Evolutionary conservation across 495 filamentous ascomycete genomes (phyloP).

Genomic region (Endocarpon pusillum): DNA sequence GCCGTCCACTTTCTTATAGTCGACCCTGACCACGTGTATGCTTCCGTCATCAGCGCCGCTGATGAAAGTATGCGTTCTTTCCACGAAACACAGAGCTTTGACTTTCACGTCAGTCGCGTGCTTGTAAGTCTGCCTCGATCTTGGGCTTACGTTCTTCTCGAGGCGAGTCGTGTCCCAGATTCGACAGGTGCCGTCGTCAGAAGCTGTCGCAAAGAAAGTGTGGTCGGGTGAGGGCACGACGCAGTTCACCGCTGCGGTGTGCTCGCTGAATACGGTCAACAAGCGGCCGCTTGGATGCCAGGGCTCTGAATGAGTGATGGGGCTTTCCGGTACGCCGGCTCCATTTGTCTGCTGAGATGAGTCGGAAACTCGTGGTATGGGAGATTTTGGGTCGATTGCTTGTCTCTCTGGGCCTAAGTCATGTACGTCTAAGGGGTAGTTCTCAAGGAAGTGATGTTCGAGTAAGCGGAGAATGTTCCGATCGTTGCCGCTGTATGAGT

Average conservation of each 20-base stretch:
- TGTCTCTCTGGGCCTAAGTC: conserved; percentile 62
- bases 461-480: conserved; percentile 73
- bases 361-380: conserved; percentile 40
- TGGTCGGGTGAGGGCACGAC: conserved; percentile 80
- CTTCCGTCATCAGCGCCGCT: conserved; percentile 82
- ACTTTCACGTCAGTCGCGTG: conserved; percentile 56
- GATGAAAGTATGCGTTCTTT: conserved; percentile 84
- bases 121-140: conserved; percentile 72
- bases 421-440: conserved; percentile 61
- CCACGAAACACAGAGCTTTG: conserved; percentile 70
- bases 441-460: conserved; percentile 77
- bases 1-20: conserved; percentile 44
- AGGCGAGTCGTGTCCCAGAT: conserved; percentile 85
- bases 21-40: conserved; percentile 75
- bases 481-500: conserved; percentile 78
- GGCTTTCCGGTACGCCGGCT: conserved; percentile 21
- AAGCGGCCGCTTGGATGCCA: conserved; percentile 79
- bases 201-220: conserved; percentile 81
- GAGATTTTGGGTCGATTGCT: conserved; percentile 49
- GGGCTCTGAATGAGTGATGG: conserved; percentile 28
- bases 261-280: conserved; percentile 77
- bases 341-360: conserved; percentile 9
- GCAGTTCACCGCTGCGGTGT: conserved; percentile 65
- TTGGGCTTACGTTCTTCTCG: conserved; percentile 74
- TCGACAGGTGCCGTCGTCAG: conserved; percentile 82